Percentiles rank a stretch among this genome's conserved stretches.
These are phyloP conservation scores for Lepiota venenata DNA, from an alignment of 768 basidiomycete genomes.

Conservation along the genomic window DNA sequence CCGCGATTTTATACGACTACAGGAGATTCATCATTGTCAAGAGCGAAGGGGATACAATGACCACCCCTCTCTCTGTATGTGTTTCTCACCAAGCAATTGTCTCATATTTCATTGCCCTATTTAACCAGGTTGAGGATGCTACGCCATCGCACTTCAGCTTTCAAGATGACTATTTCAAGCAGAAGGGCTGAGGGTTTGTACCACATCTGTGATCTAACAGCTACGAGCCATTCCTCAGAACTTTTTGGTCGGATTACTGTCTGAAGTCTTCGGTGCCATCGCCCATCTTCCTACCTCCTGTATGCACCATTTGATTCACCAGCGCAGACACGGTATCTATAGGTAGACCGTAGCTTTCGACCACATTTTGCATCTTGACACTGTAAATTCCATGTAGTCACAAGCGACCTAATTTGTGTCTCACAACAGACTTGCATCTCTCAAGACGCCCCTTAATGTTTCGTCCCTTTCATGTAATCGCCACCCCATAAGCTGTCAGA, in stretches of 20 bases:
- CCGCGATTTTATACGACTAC: conserved; percentile 55
- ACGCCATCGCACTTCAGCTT: conserved; percentile 47
- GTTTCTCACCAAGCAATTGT: neutral
- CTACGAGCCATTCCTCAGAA: too few species aligned
- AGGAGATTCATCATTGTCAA: conserved; percentile 65
- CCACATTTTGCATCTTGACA: too few species aligned
- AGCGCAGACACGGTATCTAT: too few species aligned
- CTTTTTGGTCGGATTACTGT: too few species aligned
- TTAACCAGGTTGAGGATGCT: conserved; percentile 53
- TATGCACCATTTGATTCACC: neutral
- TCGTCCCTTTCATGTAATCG: neutral
- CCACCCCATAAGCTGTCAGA: neutral
- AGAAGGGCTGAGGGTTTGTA: neutral
- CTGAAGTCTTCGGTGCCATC: neutral
- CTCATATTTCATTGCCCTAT: conserved; percentile 1
- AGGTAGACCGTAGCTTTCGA: too few species aligned
- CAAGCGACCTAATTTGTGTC: neutral
- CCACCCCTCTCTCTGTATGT: conserved; percentile 45
- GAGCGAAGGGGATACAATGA: conserved; percentile 27
- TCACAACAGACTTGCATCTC: neutral
- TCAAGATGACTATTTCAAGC: conserved; percentile 40
- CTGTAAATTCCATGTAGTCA: too few species aligned
- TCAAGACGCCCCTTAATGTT: neutral
- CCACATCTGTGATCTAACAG: neutral
- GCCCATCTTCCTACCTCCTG: neutral